A percentile compares a stretch with the other conserved stretches of the same genome.
Evolutionary conservation across 768 basidiomycete genomes (phyloP).

Genomic region (Calocybe gangraenosa): DNA sequence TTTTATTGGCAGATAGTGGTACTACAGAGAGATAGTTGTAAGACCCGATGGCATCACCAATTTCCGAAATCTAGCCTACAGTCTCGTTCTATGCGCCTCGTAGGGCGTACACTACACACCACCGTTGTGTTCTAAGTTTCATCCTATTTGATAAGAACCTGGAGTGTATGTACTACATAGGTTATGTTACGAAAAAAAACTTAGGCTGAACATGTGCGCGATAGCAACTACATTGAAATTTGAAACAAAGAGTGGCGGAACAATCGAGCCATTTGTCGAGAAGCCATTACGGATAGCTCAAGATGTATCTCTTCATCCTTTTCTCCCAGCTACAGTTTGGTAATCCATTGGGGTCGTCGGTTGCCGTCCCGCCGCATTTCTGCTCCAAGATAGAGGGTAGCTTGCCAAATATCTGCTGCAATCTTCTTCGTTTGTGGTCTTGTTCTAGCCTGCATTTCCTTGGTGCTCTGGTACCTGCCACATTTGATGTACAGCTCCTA

Average conservation of each 20-base stretch:
- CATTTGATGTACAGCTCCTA: constrained; percentile 8
- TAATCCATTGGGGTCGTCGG: constrained; percentile 26
- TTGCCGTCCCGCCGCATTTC: constrained; percentile 41
- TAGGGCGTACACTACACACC: no score
- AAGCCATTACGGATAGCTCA: constrained; percentile 48
- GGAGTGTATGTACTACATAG: no score
- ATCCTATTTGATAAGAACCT: no score
- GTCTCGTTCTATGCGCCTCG: no score
- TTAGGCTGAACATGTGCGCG: not conserved
- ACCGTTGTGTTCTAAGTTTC: no score
- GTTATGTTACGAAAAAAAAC: no score
- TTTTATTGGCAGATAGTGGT: no score
- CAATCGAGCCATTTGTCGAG: not conserved
- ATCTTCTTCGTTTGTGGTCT: constrained; percentile 8
- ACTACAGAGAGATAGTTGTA: no score
- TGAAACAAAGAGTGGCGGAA: not conserved
- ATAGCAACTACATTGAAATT: not conserved
- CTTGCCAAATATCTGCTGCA: constrained; percentile 28
- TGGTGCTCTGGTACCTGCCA: constrained; percentile 12
- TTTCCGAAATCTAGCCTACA: no score
- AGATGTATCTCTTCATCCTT: constrained; percentile 57
- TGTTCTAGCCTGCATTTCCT: constrained; percentile 12
- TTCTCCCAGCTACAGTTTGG: constrained; percentile 57
- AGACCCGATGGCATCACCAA: no score
- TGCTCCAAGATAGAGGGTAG: constrained; percentile 27